phyloP scores from a whole-genome alignment of 805 yeast species.

The Alloascoidea hylecoeti region DNA sequence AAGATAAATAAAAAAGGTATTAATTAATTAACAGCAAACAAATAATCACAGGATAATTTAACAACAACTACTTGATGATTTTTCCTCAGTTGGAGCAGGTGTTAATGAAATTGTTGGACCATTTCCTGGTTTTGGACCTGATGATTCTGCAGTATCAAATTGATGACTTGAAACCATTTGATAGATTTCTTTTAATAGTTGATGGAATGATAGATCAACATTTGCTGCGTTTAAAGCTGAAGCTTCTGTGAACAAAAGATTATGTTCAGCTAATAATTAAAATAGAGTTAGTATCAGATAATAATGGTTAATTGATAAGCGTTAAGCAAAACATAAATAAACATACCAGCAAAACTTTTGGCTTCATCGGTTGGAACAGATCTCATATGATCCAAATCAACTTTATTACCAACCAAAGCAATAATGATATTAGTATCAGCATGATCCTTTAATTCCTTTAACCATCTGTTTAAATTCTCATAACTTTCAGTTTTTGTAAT shows the following conservation, averaged over 20 bases:
- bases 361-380: conserved; percentile 99
- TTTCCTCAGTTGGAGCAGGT: conserved; percentile 81
- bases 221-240: conserved; percentile 89
- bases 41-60: too few species aligned
- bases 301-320: too few species aligned
- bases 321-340: too few species aligned
- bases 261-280: conserved; percentile 47
- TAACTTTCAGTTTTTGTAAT: conserved; percentile 75
- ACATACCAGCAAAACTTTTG: conserved; percentile 79
- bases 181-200: conserved; percentile 82
- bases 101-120: conserved; percentile 91
- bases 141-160: conserved; percentile 69
- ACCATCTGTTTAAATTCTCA: conserved; percentile 78
- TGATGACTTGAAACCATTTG: conserved; percentile 92
- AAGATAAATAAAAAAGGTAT: too few species aligned
- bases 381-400: conserved; percentile 84
- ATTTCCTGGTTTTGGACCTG: conserved; percentile 50
- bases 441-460: conserved; percentile 78
- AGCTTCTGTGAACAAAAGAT: conserved; percentile 87
- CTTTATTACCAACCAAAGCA: conserved; percentile 84
- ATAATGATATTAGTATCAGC: conserved; percentile 88
- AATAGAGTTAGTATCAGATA: neutral
- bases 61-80: conserved; percentile 53
- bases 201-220: conserved; percentile 90
- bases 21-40: too few species aligned